Percentiles rank a stretch among this genome's conserved stretches.
phyloP scores from a whole-genome alignment of 208 protist species.

The Trypanosoma mega region DNA sequence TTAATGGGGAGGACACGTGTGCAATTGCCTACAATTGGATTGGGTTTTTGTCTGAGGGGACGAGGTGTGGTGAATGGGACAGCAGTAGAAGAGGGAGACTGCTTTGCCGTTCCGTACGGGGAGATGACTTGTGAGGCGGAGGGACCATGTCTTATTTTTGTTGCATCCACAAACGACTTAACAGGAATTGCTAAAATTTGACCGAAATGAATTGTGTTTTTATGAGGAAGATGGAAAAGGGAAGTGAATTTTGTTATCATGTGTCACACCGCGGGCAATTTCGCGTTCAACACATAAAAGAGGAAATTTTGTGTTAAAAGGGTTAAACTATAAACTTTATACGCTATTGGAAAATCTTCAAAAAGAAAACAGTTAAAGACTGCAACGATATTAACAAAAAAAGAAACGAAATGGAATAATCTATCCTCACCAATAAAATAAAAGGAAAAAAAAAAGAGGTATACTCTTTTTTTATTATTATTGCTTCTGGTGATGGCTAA shows the following conservation, averaged over 20 bases:
- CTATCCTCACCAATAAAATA: too few relatives aligned
- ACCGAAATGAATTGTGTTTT: constrained; percentile 1
- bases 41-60: constrained; percentile 84
- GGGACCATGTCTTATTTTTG: constrained; percentile 68
- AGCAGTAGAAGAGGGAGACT: constrained; percentile 57
- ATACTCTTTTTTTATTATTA: too few relatives aligned
- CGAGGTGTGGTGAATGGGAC: constrained; percentile 66
- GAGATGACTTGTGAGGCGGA: constrained; percentile 53
- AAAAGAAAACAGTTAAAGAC: too few relatives aligned
- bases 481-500: too few relatives aligned
- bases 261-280: too few relatives aligned
- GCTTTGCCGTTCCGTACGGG: constrained; percentile 81
- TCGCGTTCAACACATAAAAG: too few relatives aligned
- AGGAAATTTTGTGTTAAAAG: too few relatives aligned
- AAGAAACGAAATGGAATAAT: too few relatives aligned
- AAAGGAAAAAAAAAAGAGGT: not conserved
- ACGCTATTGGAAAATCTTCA: not conserved
- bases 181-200: constrained; percentile 28
- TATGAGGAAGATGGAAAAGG: too few relatives aligned
- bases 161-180: constrained; percentile 75
- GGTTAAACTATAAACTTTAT: too few relatives aligned
- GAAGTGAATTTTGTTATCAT: too few relatives aligned
- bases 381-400: too few relatives aligned
- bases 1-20: constrained; percentile 34
- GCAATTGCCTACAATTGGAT: constrained; percentile 75